phyloP scores from a whole-genome alignment of 768 basidiomycete species.

The Chalciporus pseudorubinellus region DNA sequence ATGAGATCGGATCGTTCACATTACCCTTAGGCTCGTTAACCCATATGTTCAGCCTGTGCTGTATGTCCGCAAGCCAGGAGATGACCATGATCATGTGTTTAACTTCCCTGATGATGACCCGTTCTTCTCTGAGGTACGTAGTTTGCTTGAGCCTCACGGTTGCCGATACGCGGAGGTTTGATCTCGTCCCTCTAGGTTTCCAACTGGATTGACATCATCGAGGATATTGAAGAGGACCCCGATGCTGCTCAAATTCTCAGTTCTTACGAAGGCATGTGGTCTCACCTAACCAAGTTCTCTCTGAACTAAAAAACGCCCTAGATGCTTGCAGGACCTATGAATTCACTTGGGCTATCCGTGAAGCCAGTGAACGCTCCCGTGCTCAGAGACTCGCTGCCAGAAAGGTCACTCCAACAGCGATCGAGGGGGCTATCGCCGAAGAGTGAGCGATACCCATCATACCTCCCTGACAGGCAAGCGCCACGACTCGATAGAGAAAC shows the following conservation, averaged over 20 bases:
- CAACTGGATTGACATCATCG: slow-evolving; percentile 85
- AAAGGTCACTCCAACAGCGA: slow-evolving; percentile 26
- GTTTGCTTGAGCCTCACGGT: no score
- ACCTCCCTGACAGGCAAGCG: neutral
- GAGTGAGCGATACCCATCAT: slow-evolving; percentile 11
- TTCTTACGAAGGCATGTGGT: slow-evolving; percentile 71
- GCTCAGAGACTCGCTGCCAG: slow-evolving; percentile 41
- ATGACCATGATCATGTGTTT: slow-evolving; percentile 68
- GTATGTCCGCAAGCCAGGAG: slow-evolving; percentile 80
- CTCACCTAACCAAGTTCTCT: neutral
- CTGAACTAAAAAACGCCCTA: slow-evolving; percentile 25
- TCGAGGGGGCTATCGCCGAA: slow-evolving; percentile 27
- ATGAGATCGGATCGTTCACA: slow-evolving; percentile 7
- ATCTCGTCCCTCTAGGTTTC: slow-evolving; percentile 44
- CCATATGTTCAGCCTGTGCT: slow-evolving; percentile 92
- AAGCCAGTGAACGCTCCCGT: slow-evolving; percentile 69
- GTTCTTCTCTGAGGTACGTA: slow-evolving; percentile 81
- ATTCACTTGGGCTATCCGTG: slow-evolving; percentile 90
- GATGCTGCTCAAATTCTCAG: slow-evolving; percentile 78
- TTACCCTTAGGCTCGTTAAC: slow-evolving; percentile 68
- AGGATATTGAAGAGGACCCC: slow-evolving; percentile 85
- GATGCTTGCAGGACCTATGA: slow-evolving; percentile 89
- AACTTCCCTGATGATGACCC: slow-evolving; percentile 83
- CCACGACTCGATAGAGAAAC: no score
- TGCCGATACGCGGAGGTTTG: no score